phyloP scores from a whole-genome alignment of 73 alveolate species.

The Durusdinium trenchii region DNA sequence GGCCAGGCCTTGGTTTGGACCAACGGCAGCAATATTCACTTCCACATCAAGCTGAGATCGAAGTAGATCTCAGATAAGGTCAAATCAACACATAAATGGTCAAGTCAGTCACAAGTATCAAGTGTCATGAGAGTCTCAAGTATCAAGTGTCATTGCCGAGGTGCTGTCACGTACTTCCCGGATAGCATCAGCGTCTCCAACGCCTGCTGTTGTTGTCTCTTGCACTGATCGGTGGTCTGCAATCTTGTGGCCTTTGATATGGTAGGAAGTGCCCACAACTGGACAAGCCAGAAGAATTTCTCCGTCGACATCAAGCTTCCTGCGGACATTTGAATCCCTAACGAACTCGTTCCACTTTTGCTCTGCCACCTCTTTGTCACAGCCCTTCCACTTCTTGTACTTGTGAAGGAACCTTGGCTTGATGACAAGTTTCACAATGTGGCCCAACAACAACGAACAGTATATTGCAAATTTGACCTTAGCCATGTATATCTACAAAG shows the following conservation, averaged over 20 bases:
- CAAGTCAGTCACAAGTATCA: too few species aligned
- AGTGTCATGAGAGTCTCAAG: too few species aligned
- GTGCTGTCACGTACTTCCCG: background rate
- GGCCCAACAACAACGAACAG: too few species aligned
- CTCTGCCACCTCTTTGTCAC: background rate
- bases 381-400: background rate
- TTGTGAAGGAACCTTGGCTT: background rate
- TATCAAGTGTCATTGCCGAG: too few species aligned
- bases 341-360: background rate
- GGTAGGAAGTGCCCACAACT: background rate
- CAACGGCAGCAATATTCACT: slow-evolving; percentile 14
- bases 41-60: background rate
- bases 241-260: background rate
- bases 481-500: too few species aligned
- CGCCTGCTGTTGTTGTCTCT: background rate
- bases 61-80: slow-evolving; percentile 10
- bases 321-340: background rate
- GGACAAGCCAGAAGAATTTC: background rate
- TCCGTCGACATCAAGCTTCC: background rate
- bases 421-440: too few species aligned
- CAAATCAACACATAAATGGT: too few species aligned
- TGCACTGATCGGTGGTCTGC: background rate
- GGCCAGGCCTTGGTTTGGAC: too few species aligned
- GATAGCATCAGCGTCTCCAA: slow-evolving; percentile 14
- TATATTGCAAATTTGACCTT: too few species aligned